Conservation (phyloP, 495 filamentous ascomycete species). For the Hyaloscypha finlandica region DNA sequence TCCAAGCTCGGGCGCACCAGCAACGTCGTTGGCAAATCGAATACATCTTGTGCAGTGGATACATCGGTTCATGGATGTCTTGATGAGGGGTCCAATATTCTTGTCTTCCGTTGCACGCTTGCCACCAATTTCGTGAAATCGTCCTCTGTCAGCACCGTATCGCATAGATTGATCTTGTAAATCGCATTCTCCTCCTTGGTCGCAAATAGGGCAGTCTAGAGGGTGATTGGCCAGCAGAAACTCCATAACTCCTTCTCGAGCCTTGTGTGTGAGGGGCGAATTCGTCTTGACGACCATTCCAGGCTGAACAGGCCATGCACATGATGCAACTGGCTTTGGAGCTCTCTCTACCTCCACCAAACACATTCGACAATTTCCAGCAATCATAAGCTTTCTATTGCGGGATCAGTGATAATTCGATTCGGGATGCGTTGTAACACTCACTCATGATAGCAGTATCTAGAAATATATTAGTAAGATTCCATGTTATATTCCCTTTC, state of each 20-base stretch:
- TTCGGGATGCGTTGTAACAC: conserved; percentile 33
- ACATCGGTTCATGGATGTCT: conserved; percentile 99
- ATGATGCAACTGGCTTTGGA: conserved; percentile 96
- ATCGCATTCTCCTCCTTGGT: conserved; percentile 98
- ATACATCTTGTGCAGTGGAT: conserved; percentile 98
- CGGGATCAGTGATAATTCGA: conserved; percentile 27
- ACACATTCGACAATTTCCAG: conserved; percentile 99
- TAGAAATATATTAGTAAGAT: conserved; percentile 48
- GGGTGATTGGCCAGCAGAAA: conserved; percentile 97
- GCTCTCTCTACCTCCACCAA: conserved; percentile 94
- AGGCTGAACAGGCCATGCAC: conserved; percentile 97
- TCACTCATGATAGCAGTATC: conserved; percentile 99
- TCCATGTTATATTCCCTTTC: not conserved
- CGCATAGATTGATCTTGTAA: conserved; percentile 99
- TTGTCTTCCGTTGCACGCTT: conserved; percentile 99
- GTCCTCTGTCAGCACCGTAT: conserved; percentile 92
- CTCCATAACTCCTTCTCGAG: conserved; percentile 97
- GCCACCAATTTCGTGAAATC: conserved; percentile 91
- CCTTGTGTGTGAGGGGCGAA: conserved; percentile 93
- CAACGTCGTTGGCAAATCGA: conserved; percentile 96
- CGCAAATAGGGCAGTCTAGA: conserved; percentile 96
- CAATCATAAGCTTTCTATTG: conserved; percentile 90
- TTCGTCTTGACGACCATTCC: conserved; percentile 99
- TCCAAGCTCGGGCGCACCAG: conserved; percentile 92
- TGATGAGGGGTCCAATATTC: conserved; percentile 97